Base-by-base conservation (phyloP, 371 early-diverging fungal genomes). In the Zychaea mexicana region DNA sequence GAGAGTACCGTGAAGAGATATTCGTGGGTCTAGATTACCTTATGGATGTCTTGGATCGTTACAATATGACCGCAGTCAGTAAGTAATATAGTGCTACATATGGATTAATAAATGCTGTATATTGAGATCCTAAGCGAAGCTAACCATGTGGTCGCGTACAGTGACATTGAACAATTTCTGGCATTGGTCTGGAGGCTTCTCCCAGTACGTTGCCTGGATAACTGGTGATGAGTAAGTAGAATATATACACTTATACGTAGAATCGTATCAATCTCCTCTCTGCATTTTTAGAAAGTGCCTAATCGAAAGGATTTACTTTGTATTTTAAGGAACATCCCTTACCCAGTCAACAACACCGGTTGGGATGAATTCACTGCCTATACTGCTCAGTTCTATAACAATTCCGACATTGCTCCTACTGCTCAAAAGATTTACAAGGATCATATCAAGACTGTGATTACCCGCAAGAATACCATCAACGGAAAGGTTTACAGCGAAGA, bases 111-210 rank as follows among this genome's bases (percentile, higher is more conserved):
- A 42, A 28, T 19, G 10, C 24, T 49, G 3, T 9, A 0, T 13
- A 24, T 24, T n/a, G 19, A 1, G 2, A 52, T 52, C n/a, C n/a
- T n/a, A n/a, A n/a, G n/a, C n/a, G n/a, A n/a, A n/a, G n/a, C n/a
- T n/a, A n/a, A n/a, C n/a, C n/a, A n/a, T n/a, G n/a, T n/a, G n/a
- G n/a, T n/a, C n/a, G n/a, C n/a, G n/a, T 4, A n/a, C 39, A 74
- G 76, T 86, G 68, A 79, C 79, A 1, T 46, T 86, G 54, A 81
- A 65, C 62, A 87, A 87, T 61, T 85, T 77, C 61, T 87, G 87
- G 87, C 87, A 87, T 38, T 87, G 87, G 87, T 80, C 81, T 74
- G 87, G 87, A 57, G 86, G 85, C 15, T 87, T 87, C 59, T 57
- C 74, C 2, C 87, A 87, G 70, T 87, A 84, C 64, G 81, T 87